Conservation (phyloP, 139 green algal species). For the Chlamydomonas incerta region DNA sequence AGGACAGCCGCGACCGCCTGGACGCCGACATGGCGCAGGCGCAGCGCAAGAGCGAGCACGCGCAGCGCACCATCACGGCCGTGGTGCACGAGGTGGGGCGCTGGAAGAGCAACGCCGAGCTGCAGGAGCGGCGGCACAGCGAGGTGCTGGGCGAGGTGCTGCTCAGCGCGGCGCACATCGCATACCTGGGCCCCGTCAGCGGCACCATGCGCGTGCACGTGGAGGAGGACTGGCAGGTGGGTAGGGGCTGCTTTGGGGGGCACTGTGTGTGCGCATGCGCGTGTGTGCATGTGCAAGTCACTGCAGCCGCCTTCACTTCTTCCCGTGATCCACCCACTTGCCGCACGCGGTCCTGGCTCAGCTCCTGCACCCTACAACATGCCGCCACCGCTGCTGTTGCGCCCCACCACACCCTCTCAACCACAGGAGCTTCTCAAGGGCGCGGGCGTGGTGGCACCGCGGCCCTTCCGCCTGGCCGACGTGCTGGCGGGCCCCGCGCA, state of each 20-base stretch:
- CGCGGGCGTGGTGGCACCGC: conserved; percentile 8
- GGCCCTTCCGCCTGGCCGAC: conserved; percentile 39
- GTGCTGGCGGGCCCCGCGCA: conserved; percentile 22
- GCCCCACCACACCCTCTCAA: too few relatives aligned
- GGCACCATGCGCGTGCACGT: conserved; percentile 44
- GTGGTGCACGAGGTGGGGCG: conserved; percentile 54
- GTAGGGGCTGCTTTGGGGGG: background rate
- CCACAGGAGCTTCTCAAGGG: background rate
- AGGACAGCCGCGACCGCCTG: conserved; percentile 6
- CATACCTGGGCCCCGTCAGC: conserved; percentile 51
- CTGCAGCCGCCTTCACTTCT: too few relatives aligned
- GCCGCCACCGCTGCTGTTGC: too few relatives aligned
- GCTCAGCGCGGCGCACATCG: conserved; percentile 45
- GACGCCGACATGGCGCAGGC: conserved; percentile 42
- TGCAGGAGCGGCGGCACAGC: conserved; percentile 41
- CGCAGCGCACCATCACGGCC: conserved; percentile 43
- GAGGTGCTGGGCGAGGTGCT: conserved; percentile 57
- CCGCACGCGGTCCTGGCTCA: too few relatives aligned
- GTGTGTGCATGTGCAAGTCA: too few relatives aligned
- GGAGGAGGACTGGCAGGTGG: conserved; percentile 37
- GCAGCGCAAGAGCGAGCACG: conserved; percentile 47
- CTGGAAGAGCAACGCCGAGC: conserved; percentile 38
- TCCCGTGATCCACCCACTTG: too few relatives aligned
- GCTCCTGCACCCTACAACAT: too few relatives aligned
- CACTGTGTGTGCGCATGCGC: too few relatives aligned